These are phyloP conservation scores for Trichoderma guizhouense DNA, from an alignment of 2,329 filamentous ascomycete species.

Conservation along the genomic window DNA sequence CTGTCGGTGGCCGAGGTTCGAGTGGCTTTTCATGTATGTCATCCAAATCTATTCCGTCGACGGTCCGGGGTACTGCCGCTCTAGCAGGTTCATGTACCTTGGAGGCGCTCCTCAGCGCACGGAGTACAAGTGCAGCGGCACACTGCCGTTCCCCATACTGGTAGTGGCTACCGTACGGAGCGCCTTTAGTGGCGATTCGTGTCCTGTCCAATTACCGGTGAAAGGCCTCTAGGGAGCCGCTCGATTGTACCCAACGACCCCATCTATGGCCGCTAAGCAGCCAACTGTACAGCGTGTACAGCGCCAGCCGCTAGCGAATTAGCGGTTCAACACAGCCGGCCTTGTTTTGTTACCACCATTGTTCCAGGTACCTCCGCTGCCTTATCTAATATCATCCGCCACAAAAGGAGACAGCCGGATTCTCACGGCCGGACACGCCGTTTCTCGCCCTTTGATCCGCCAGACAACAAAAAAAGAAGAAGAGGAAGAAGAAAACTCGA, in stretches of 20 bases:
- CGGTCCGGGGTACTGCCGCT: not conserved
- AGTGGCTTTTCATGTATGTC: not conserved
- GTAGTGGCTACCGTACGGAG: not conserved
- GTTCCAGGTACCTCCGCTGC: conserved; percentile 2
- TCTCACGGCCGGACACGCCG: conserved; percentile 20
- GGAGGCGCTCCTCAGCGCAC: not conserved
- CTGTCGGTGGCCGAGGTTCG: not conserved
- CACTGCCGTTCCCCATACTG: not conserved
- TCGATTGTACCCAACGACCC: not conserved
- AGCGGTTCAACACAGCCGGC: not conserved
- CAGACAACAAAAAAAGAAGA: not conserved
- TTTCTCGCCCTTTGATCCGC: conserved; percentile 17
- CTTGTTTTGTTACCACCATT: not conserved
- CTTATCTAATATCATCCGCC: conserved; percentile 14
- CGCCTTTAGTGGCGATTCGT: not conserved
- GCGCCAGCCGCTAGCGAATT: not conserved
- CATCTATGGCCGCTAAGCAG: not conserved
- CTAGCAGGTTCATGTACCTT: not conserved
- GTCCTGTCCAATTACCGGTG: not conserved
- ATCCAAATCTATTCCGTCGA: not conserved
- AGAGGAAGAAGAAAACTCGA: not conserved
- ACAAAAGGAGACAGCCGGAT: conserved; percentile 19
- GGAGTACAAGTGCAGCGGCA: not conserved
- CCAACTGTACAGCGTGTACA: not conserved
- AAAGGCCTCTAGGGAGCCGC: not conserved